Conservation (phyloP, 2,329 filamentous ascomycete genomes). For the Scorias spongiosa region DNA sequence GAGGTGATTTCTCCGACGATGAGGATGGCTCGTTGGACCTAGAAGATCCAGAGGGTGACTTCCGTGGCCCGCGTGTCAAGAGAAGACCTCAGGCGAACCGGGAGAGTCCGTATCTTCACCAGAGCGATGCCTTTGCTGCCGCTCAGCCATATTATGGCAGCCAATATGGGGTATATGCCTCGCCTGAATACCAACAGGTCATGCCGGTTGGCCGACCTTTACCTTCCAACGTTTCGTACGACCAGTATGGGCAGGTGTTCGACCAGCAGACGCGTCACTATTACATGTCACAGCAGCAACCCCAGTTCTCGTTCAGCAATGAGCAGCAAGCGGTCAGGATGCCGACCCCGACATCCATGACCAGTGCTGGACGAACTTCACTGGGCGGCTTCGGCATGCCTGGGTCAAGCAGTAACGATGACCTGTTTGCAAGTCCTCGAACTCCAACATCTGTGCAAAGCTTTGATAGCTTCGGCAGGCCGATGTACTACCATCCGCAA, state of each 20-base stretch:
- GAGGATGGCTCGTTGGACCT: slow-evolving; percentile 19
- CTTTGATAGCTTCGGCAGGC: slow-evolving; percentile 13
- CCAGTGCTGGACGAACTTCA: slow-evolving; percentile 9
- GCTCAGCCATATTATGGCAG: slow-evolving; percentile 19
- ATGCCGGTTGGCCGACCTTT: slow-evolving; percentile 13
- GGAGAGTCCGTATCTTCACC: slow-evolving; percentile 11
- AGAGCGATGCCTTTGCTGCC: slow-evolving; percentile 6
- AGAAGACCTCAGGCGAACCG: slow-evolving; percentile 10
- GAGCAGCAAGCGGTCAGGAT: slow-evolving; percentile 13
- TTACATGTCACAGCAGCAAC: slow-evolving; percentile 12
- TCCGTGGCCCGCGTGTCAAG: slow-evolving; percentile 13
- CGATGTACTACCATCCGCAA: slow-evolving; percentile 3
- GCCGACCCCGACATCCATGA: slow-evolving; percentile 13
- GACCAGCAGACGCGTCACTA: slow-evolving; percentile 12
- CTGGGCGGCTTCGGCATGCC: slow-evolving; percentile 19
- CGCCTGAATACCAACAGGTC: slow-evolving; percentile 15
- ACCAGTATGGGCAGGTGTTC: slow-evolving; percentile 14
- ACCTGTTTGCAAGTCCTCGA: slow-evolving; percentile 14
- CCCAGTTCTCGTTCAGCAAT: slow-evolving; percentile 12
- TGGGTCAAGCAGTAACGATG: slow-evolving; percentile 13
- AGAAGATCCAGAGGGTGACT: slow-evolving; percentile 21
- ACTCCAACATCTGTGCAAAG: slow-evolving; percentile 17
- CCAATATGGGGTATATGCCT: slow-evolving; percentile 13
- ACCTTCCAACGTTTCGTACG: slow-evolving; percentile 17
- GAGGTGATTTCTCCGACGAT: slow-evolving; percentile 19